These are phyloP conservation scores for Aspergillus persii DNA, from an alignment of 2,329 filamentous ascomycete species.

Conservation along the genomic window DNA sequence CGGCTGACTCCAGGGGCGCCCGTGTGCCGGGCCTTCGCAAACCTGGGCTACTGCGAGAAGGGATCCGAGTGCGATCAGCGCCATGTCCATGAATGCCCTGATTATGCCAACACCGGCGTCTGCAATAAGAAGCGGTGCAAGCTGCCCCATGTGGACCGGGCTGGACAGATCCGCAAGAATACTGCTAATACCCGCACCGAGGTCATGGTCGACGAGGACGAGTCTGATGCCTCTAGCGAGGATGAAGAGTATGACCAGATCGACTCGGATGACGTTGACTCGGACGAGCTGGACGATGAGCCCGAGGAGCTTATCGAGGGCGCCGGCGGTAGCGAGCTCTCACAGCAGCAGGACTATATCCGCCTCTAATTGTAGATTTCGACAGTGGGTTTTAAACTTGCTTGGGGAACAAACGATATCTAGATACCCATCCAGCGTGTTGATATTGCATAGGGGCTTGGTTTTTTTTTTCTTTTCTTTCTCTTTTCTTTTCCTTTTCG, in stretches of 20 bases:
- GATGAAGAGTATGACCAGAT: constrained; percentile 64
- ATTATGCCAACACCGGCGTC: constrained; percentile 85
- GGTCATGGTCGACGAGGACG: constrained; percentile 46
- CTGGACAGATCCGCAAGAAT: constrained; percentile 69
- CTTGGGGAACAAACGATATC: background rate
- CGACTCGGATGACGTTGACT: constrained; percentile 71
- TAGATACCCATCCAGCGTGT: constrained; percentile 6
- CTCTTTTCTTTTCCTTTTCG: background rate
- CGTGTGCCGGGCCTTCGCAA: constrained; percentile 81
- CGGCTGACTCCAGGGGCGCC: constrained; percentile 71
- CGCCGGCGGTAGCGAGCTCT: constrained; percentile 46
- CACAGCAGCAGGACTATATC: constrained; percentile 55
- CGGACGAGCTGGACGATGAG: constrained; percentile 56
- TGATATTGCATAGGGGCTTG: background rate
- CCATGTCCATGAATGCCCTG: constrained; percentile 90
- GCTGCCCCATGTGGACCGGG: constrained; percentile 82
- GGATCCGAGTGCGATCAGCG: constrained; percentile 74
- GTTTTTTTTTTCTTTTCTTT: background rate
- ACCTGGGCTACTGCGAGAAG: constrained; percentile 83
- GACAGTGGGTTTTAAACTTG: constrained; percentile 5
- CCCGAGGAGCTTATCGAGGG: constrained; percentile 32
- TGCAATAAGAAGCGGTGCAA: constrained; percentile 82
- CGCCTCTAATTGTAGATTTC: constrained; percentile 38
- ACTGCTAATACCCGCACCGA: constrained; percentile 38
- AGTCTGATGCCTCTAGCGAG: constrained; percentile 74